Base-by-base conservation (phyloP, 208 protist species). In the Leishmania mexicana region DNA sequence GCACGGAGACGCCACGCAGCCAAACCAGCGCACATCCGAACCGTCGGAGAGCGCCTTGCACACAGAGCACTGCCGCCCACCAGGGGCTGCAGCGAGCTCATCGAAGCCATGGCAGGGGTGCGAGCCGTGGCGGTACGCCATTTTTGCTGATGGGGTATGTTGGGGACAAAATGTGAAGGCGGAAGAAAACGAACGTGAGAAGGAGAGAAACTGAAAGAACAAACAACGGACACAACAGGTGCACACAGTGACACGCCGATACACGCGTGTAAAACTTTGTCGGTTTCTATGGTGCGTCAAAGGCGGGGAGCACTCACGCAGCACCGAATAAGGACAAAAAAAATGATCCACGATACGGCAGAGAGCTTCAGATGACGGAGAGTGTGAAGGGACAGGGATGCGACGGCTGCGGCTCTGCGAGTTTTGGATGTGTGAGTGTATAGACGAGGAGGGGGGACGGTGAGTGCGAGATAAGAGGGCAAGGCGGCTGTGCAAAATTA, bases 61-160 rank as follows among this genome's bases (percentile, higher is more conserved):
- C 64, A 95, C 91, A 19, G 85, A 86, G 85, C 93, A 96, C 42
- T 83, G 80, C 19, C 75, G 76, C 15, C 78, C 79, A 0, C 62
- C 21, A 1, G 81, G 78, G 1, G 77, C 72, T 0, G 17, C 28
- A 4, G 65, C 8, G 13, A 93, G 81, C 38, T 79, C 75, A 19
- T 79, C 84, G 76, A 95, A 90, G 47, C 77, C 78, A 80, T 96
- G 93, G 54, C 87, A 84, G 2, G 91, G 93, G 84, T 96, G 91
- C 35, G 91, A 93, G 19, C 91, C 93, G 80, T 96, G 93, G 28
- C 78, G 86, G 72, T 84, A 80, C 40, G 73, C 45, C 73, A 76
- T 76, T 45, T 42, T 57, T 62, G 73, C 51, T 21, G 38, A 38
- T 62, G 51, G 21, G 13, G 42, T 11, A 19, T 3, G 62, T 21